Evolutionary conservation across 73 alveolate genomes (phyloP).

Genomic region (Paramecium primaurelia): DNA sequence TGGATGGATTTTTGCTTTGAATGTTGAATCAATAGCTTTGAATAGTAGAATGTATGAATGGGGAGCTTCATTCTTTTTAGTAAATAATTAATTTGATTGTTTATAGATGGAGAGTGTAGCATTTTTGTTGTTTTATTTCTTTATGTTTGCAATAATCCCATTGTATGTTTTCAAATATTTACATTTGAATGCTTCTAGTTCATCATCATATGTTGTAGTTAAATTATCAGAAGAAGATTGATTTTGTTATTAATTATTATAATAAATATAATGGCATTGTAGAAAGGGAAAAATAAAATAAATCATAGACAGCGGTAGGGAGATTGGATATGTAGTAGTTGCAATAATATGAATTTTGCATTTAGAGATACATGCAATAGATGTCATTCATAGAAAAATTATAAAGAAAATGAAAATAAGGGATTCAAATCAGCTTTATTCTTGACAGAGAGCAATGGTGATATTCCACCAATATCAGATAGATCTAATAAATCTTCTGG

Average conservation of each 20-base stretch:
- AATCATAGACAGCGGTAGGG: slow-evolving; percentile 52
- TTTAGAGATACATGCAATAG: slow-evolving; percentile 72
- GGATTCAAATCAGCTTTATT: slow-evolving; percentile 45
- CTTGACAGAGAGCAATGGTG: slow-evolving; percentile 43
- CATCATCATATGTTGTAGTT: background rate
- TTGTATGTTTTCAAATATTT: background rate
- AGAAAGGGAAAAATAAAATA: background rate
- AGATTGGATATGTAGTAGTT: slow-evolving; percentile 67
- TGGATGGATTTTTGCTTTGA: background rate
- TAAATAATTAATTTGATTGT: background rate
- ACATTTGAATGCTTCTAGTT: background rate
- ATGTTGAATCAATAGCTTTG: background rate
- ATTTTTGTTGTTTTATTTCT: background rate
- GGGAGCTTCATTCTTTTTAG: background rate
- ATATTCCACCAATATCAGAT: slow-evolving; percentile 34
- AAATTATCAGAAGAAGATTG: background rate
- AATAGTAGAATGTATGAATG: background rate
- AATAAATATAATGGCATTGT: background rate
- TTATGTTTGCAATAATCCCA: background rate
- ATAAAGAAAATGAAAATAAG: background rate
- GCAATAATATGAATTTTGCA: slow-evolving; percentile 70
- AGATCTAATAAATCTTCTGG: background rate
- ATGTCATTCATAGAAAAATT: slow-evolving; percentile 42
- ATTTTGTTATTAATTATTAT: background rate
- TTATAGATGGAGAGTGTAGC: background rate